A percentile compares a stretch with the other conserved stretches of the same genome.
These are phyloP conservation scores for Delphinella strobiligena DNA, from an alignment of 2,329 filamentous ascomycete species.

Conservation along the genomic window DNA sequence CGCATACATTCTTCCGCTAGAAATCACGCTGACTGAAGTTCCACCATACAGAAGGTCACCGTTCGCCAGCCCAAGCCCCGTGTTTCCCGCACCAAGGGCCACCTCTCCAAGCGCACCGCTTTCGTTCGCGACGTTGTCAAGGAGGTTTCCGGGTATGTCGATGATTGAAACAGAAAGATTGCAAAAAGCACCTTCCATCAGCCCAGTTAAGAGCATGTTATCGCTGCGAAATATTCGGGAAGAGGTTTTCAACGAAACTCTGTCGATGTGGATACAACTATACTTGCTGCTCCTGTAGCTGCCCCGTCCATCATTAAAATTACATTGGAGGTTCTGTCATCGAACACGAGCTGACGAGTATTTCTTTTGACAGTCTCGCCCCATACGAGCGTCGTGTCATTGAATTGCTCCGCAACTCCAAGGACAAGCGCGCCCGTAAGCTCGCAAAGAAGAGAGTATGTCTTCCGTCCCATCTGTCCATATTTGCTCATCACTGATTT, in stretches of 20 bases:
- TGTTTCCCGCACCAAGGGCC: slow-evolving; percentile 70
- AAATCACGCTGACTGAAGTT: slow-evolving; percentile 1
- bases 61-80: slow-evolving; percentile 36
- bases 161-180: background rate
- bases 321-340: slow-evolving; percentile 4
- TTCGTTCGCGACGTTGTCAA: slow-evolving; percentile 97
- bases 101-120: slow-evolving; percentile 89
- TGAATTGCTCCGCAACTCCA: slow-evolving; percentile 96
- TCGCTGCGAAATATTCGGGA: background rate
- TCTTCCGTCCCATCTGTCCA: slow-evolving; percentile 20
- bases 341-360: background rate
- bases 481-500: too few species aligned
- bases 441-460: slow-evolving; percentile 97
- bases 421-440: slow-evolving; percentile 98
- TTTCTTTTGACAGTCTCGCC: slow-evolving; percentile 23
- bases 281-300: background rate
- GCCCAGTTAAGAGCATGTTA: background rate
- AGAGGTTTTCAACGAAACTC: background rate
- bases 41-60: slow-evolving; percentile 34
- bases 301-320: background rate
- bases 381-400: slow-evolving; percentile 91
- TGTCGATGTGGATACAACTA: background rate
- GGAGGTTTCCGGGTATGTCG: slow-evolving; percentile 84
- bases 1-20: background rate
- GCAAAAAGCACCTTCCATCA: slow-evolving; percentile 6